These are phyloP conservation scores for Westerdykella ornata DNA, from an alignment of 2,329 filamentous ascomycete genomes.

Conservation along the genomic window DNA sequence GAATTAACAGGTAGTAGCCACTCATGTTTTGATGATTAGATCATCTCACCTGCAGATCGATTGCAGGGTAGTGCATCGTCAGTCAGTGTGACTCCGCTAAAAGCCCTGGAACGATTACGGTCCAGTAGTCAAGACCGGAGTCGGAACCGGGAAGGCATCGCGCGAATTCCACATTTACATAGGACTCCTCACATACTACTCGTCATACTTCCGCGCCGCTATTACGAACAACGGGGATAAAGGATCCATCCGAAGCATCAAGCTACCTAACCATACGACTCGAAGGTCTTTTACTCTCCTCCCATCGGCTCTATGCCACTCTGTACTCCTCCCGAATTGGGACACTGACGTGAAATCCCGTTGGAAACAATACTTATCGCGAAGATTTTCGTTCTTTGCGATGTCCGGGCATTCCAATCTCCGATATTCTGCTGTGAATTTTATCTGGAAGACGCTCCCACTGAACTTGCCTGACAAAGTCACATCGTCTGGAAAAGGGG, in stretches of 20 bases:
- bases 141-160: constrained; percentile 1
- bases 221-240: constrained; percentile 9
- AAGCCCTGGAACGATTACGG: neutral
- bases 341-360: neutral
- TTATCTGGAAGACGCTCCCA: neutral
- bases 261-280: constrained; percentile 8
- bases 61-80: too few relatives aligned
- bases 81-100: too few relatives aligned
- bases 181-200: constrained; percentile 14
- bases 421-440: constrained; percentile 9
- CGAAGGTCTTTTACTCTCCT: constrained; percentile 8
- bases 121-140: constrained; percentile 3
- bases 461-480: too few relatives aligned
- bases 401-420: neutral
- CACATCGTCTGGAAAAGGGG: too few relatives aligned
- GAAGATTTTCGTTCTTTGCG: neutral
- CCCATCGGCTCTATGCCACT: constrained; percentile 11
- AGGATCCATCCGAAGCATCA: constrained; percentile 2
- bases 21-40: too few relatives aligned
- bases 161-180: constrained; percentile 12
- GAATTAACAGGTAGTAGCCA: too few relatives aligned
- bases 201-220: constrained; percentile 15
- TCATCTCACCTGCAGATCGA: too few relatives aligned
- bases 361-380: neutral
- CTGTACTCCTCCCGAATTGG: neutral